Base-by-base conservation (phyloP, 2,329 filamentous ascomycete genomes). In the Talaromyces sp. region DNA sequence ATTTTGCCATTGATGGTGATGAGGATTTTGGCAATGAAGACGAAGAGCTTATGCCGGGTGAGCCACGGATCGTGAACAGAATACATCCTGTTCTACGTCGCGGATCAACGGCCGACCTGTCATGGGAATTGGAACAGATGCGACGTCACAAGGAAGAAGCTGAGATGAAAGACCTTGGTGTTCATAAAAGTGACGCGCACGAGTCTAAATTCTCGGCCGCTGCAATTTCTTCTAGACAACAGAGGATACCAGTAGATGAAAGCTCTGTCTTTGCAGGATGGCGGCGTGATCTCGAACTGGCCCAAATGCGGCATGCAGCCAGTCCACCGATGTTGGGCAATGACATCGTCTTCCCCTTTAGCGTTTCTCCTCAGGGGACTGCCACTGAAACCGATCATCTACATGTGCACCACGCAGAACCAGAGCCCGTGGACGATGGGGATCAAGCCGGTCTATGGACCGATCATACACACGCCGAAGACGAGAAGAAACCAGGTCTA, bases 241-340 rank as follows among this genome's bases (percentile, higher is more conserved):
- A 61, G 60, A 61, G 67, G 43, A 63, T 58, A 15, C 43, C 65
- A 41, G 66, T 62, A 19, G 63, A 70, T 37, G 62, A 54, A 41
- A 57, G 52, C 11, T 47, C 66, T 17, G 33, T 67, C 33, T 61
- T 69, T 60, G 49, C 63, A 57, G 67, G 66, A 19, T 68, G 70
- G 71, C 69, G 70, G 61, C 69, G 69, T 47, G 67, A 69, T 33
- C 54, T 66, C 13, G 69, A 69, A n/a, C 70, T 86, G 45, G 79
- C 83, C 67, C 81, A 82, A 31, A 85, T 87, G 80, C 83, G 83
- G 25, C 88, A 87, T 67, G 81, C 82, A 50, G 84, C 84, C 31
- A 85, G 84, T 49, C 94, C 94, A 47, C 94, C 94, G 10, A 96
- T 98, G 93, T 86, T 97, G 11, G 94, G 94, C 64, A 81, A 83